phyloP scores from a whole-genome alignment of 2,329 filamentous ascomycete species.

The Huntiella savannae region DNA sequence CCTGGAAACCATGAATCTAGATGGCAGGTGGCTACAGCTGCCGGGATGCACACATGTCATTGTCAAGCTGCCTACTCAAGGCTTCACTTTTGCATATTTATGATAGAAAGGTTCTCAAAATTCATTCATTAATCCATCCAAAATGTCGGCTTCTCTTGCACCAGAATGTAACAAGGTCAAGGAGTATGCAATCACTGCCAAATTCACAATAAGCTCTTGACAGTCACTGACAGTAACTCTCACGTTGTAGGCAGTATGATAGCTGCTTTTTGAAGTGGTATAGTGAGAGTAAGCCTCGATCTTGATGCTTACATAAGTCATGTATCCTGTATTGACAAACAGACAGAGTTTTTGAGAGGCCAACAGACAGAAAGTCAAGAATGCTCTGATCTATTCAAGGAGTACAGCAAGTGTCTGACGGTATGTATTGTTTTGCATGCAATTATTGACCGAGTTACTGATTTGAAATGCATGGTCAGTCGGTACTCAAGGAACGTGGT shows the following conservation, averaged over 20 bases:
- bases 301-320: constrained; percentile 2
- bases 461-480: constrained; percentile 27
- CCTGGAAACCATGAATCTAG: background rate
- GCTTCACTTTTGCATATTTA: background rate
- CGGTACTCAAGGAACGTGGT: constrained; percentile 68
- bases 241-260: constrained; percentile 60
- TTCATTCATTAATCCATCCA: constrained; percentile 1
- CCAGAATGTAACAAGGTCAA: constrained; percentile 92
- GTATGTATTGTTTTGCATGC: constrained; percentile 29
- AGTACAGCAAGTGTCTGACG: constrained; percentile 72
- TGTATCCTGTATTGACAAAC: background rate
- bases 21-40: background rate
- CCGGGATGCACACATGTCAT: background rate
- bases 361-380: constrained; percentile 65
- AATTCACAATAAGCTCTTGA: background rate
- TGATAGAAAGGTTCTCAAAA: too few relatives aligned
- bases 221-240: background rate
- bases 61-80: background rate
- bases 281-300: constrained; percentile 65
- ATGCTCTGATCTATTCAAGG: constrained; percentile 67
- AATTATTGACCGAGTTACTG: background rate
- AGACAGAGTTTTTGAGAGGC: constrained; percentile 69
- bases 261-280: constrained; percentile 99
- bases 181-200: constrained; percentile 41
- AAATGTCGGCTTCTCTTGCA: constrained; percentile 85